These are phyloP conservation scores for Rosa chinensis DNA, from an alignment of 306 rosid species.

Conservation along the genomic window DNA sequence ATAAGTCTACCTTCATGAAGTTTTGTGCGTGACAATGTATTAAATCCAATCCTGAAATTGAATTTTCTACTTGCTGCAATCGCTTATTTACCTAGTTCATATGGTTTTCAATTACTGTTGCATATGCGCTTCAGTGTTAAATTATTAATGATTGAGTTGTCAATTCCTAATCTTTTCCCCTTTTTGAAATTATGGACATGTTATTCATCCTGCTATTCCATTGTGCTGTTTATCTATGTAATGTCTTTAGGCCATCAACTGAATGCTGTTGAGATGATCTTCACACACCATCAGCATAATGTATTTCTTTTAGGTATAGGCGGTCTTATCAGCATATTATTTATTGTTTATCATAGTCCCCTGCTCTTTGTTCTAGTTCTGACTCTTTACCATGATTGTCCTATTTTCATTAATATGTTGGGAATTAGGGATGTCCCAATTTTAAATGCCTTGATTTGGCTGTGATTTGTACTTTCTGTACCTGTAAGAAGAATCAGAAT, in stretches of 20 bases:
- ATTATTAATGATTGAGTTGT: neutral
- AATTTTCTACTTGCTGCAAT: neutral
- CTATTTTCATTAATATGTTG: neutral
- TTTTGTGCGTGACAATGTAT: neutral
- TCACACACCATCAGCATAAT: neutral
- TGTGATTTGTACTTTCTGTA: neutral
- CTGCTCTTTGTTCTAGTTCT: neutral
- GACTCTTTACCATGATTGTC: neutral
- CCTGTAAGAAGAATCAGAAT: constrained; percentile 5
- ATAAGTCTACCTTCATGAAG: neutral
- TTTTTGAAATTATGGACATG: neutral
- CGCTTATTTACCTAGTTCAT: neutral
- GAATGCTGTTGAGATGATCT: neutral
- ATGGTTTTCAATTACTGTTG: neutral
- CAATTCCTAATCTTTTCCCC: neutral
- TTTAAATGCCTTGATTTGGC: neutral
- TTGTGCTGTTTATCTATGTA: neutral
- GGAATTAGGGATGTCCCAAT: neutral
- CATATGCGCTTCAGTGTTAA: neutral
- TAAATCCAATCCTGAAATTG: neutral
- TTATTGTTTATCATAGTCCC: neutral
- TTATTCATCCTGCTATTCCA: neutral
- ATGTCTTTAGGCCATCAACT: neutral
- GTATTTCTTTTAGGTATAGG: neutral
- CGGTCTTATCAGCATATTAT: neutral